phyloP scores from a whole-genome alignment of 345 rosid genomes.

The Ceriops decandra region DNA sequence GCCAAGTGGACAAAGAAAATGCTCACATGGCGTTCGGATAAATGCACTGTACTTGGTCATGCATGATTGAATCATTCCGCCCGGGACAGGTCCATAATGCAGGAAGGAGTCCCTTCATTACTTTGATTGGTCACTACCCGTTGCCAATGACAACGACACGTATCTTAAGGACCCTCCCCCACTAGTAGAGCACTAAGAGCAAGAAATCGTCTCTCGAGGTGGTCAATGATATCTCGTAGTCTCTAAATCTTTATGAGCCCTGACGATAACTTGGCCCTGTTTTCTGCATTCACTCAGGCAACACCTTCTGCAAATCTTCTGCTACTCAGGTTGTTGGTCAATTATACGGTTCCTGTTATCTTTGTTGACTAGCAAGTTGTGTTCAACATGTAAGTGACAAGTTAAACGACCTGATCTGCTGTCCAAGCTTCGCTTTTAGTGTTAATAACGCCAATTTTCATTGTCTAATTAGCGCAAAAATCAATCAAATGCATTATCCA shows the following conservation, averaged over 20 bases:
- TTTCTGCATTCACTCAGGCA: constrained; percentile 26
- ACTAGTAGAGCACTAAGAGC: constrained; percentile 47
- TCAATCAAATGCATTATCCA: too few species aligned
- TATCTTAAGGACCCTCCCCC: constrained; percentile 45
- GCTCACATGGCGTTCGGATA: constrained; percentile 31
- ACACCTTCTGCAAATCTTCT: constrained; percentile 21
- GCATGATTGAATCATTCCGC: constrained; percentile 43
- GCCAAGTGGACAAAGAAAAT: constrained; percentile 30
- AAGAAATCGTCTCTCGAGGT: constrained; percentile 31
- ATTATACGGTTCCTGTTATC: constrained; percentile 14
- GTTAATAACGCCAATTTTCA: constrained; percentile 15
- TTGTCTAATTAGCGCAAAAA: not conserved
- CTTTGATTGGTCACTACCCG: constrained; percentile 41
- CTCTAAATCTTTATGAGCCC: constrained; percentile 40
- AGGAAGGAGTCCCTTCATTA: constrained; percentile 33
- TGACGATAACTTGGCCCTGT: constrained; percentile 29
- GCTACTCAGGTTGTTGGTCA: constrained; percentile 12
- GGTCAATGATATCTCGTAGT: constrained; percentile 43
- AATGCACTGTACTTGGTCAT: constrained; percentile 38
- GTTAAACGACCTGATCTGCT: constrained; percentile 10
- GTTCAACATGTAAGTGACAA: constrained; percentile 12
- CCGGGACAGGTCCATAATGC: constrained; percentile 30
- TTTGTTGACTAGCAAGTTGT: constrained; percentile 28
- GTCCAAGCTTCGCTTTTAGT: constrained; percentile 8
- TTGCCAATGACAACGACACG: constrained; percentile 39